Evolutionary conservation across 495 filamentous ascomycete genomes (phyloP).

Genomic region (Trichoderma asperelloides): DNA sequence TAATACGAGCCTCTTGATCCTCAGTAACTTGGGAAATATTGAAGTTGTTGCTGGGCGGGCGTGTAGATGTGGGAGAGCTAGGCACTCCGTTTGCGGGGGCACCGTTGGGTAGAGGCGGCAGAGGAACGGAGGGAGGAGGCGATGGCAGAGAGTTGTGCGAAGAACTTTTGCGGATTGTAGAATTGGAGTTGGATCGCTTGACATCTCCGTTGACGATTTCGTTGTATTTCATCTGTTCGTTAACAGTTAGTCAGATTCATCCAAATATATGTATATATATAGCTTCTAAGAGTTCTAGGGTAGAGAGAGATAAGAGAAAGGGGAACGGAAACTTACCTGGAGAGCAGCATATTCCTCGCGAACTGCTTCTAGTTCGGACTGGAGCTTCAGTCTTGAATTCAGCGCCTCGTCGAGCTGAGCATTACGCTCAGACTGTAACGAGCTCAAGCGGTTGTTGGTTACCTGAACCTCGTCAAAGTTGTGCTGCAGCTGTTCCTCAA

Average conservation of each 20-base stretch:
- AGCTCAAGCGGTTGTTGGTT: constrained; percentile 66
- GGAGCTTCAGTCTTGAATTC: constrained; percentile 37
- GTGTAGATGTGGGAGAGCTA: constrained; percentile 36
- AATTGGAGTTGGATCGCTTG: constrained; percentile 67
- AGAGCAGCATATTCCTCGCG: constrained; percentile 53
- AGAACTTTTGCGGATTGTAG: constrained; percentile 73
- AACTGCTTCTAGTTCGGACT: constrained; percentile 50
- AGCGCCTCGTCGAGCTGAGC: constrained; percentile 50
- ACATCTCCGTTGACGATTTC: constrained; percentile 32
- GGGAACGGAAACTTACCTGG: constrained; percentile 46
- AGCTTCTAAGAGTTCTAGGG: too few relatives aligned
- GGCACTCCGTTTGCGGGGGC: constrained; percentile 29
- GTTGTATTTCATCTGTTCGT: constrained; percentile 49
- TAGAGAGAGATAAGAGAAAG: not conserved
- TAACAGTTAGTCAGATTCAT: constrained; percentile 22
- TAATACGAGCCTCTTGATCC: constrained; percentile 89
- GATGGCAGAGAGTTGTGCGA: constrained; percentile 81
- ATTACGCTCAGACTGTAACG: constrained; percentile 60
- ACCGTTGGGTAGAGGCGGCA: constrained; percentile 72
- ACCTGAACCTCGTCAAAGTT: constrained; percentile 89
- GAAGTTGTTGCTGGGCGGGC: constrained; percentile 67
- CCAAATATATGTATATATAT: constrained; percentile 6
- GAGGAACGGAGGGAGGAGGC: constrained; percentile 82
- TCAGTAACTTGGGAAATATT: constrained; percentile 67
- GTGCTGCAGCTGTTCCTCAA: constrained; percentile 91